A percentile compares a stretch with the other conserved stretches of the same genome.
Conservation (phyloP, 805 yeast species). For the Ogataea trehalophila region DNA sequence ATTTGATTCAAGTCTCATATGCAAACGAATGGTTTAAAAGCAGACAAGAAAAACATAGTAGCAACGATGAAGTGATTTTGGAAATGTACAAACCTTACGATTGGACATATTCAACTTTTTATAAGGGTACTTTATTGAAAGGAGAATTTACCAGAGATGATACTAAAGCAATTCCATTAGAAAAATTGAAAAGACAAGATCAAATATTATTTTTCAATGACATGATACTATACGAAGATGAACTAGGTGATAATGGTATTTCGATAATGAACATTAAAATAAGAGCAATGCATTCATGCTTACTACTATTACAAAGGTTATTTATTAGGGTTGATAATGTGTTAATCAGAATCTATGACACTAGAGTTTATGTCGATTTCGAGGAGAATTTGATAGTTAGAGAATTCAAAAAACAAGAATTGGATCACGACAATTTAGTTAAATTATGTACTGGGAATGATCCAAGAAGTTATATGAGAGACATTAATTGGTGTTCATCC, state of each 20-base stretch:
- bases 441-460: constrained; percentile 48
- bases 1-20: constrained; percentile 68
- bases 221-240: constrained; percentile 86
- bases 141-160: constrained; percentile 24
- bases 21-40: constrained; percentile 74
- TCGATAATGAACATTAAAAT: constrained; percentile 72
- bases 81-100: constrained; percentile 80
- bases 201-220: constrained; percentile 90
- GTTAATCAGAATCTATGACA: constrained; percentile 75
- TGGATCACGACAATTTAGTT: constrained; percentile 42
- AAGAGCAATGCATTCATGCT: constrained; percentile 81
- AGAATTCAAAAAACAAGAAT: constrained; percentile 72
- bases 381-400: constrained; percentile 58
- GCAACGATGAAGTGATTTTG: constrained; percentile 35
- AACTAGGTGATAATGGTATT: constrained; percentile 93
- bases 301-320: constrained; percentile 69
- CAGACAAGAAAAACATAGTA: constrained; percentile 31
- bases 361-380: constrained; percentile 78
- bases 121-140: constrained; percentile 52
- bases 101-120: constrained; percentile 90
- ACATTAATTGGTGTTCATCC: constrained; percentile 78
- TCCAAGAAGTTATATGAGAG: constrained; percentile 68
- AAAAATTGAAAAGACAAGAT: constrained; percentile 61
- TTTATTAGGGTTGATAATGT: constrained; percentile 90
- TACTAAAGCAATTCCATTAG: constrained; percentile 53